Conservation (phyloP, 139 green algal species). For the Chlamydomonas schloesseri region DNA sequence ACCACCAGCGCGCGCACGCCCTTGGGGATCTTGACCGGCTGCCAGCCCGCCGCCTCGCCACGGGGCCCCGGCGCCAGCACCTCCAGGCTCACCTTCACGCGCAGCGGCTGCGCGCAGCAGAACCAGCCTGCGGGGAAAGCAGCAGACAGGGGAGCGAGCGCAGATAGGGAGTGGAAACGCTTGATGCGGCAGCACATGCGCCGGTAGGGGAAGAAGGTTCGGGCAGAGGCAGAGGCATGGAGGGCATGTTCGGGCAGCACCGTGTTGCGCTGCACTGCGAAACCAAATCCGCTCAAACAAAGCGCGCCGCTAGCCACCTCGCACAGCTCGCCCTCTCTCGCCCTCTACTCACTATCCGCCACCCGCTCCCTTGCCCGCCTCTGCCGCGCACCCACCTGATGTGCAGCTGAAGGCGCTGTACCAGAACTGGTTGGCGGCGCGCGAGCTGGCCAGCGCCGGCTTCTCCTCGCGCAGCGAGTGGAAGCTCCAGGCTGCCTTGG, state of each 20-base stretch:
- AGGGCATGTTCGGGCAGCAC: too few species aligned
- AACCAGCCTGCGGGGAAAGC: conserved; percentile 75
- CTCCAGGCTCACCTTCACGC: conserved; percentile 63
- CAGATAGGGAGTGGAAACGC: too few species aligned
- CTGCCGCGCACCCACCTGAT: conserved; percentile 49
- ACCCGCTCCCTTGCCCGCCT: too few species aligned
- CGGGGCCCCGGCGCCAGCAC: conserved; percentile 52
- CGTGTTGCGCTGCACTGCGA: too few species aligned
- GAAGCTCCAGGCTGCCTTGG: conserved; percentile 84
- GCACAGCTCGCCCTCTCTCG: too few species aligned
- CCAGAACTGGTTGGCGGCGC: conserved; percentile 85
- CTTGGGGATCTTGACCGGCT: conserved; percentile 61
- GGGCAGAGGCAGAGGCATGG: too few species aligned
- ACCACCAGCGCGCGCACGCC: conserved; percentile 80
- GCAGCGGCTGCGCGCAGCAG: conserved; percentile 70
- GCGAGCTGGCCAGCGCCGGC: conserved; percentile 51
- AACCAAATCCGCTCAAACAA: too few species aligned
- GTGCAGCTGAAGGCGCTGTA: conserved; percentile 64
- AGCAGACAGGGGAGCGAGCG: background rate
- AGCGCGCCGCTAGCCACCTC: too few species aligned
- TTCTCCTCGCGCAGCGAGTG: conserved; percentile 80
- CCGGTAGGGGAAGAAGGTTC: too few species aligned
- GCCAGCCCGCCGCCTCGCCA: conserved; percentile 54
- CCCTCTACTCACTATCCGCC: too few species aligned
- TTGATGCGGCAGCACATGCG: too few species aligned